These are phyloP conservation scores for Apiotrichum sp. DNA, from an alignment of 1,284 basidiomycete genomes.

Conservation along the genomic window DNA sequence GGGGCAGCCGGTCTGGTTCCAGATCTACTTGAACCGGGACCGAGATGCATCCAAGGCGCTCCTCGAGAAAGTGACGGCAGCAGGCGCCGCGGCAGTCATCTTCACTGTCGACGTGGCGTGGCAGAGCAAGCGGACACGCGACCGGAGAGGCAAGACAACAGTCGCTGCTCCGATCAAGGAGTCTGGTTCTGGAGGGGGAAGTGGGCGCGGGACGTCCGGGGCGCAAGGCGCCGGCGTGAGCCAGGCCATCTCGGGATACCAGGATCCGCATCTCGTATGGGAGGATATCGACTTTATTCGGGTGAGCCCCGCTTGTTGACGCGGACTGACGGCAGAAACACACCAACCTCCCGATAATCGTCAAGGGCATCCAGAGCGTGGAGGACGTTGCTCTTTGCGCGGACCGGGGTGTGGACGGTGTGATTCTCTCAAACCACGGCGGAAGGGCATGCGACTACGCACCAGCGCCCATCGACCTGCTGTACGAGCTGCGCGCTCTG, in stretches of 20 bases:
- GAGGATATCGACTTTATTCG: slow-evolving; percentile 46
- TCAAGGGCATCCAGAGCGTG: slow-evolving; percentile 53
- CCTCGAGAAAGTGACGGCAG: slow-evolving; percentile 49
- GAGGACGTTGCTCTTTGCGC: slow-evolving; percentile 53
- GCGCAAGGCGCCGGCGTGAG: slow-evolving; percentile 31
- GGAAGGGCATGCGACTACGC: slow-evolving; percentile 45
- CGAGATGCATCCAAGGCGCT: slow-evolving; percentile 49
- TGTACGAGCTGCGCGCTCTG: slow-evolving; percentile 49
- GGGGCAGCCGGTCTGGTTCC: slow-evolving; percentile 45
- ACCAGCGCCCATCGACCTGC: slow-evolving; percentile 46
- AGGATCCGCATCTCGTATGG: slow-evolving; percentile 50
- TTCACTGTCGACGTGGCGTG: slow-evolving; percentile 87
- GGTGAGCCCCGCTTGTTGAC: slow-evolving; percentile 24
- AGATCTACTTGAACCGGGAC: slow-evolving; percentile 56
- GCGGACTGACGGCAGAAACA: slow-evolving; percentile 29
- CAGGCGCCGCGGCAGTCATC: slow-evolving; percentile 63
- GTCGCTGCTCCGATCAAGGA: slow-evolving; percentile 11
- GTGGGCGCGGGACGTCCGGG: not conserved
- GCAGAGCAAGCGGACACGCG: slow-evolving; percentile 78
- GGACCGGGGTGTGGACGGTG: slow-evolving; percentile 51
- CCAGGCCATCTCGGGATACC: slow-evolving; percentile 50
- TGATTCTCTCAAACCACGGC: slow-evolving; percentile 39
- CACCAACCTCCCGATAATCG: slow-evolving; percentile 49
- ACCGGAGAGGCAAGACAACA: slow-evolving; percentile 50
- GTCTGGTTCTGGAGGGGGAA: not conserved